Evolutionary conservation across 805 yeast species (phyloP).

Genomic region (Monosporozyma aerobia): DNA sequence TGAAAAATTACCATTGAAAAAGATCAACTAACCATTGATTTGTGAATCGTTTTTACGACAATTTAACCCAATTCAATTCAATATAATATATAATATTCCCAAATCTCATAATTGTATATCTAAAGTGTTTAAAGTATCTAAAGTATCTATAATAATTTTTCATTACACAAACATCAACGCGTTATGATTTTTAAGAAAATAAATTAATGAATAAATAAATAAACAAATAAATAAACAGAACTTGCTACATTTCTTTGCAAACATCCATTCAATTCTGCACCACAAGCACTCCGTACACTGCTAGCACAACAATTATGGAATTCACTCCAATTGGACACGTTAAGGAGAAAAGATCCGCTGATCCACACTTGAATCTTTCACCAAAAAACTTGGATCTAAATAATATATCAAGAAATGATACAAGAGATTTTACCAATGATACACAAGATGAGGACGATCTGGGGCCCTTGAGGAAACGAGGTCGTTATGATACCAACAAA

Average conservation of each 20-base stretch:
- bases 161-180: neutral
- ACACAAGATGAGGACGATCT: neutral
- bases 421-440: conserved; percentile 1
- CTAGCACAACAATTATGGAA: no score
- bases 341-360: conserved; percentile 11
- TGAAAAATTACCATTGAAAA: neutral
- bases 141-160: neutral
- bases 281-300: no score
- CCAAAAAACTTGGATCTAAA: neutral
- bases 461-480: neutral
- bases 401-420: neutral
- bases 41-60: no score
- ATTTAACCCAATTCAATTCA: no score
- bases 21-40: neutral
- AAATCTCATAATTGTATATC: neutral
- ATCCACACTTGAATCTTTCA: neutral
- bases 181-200: neutral
- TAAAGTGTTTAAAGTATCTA: no score
- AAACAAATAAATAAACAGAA: no score
- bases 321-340: conserved; percentile 37
- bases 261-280: neutral
- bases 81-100: neutral
- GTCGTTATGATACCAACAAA: neutral
- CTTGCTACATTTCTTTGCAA: no score
- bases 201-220: neutral